Evolutionary conservation across 805 yeast genomes (phyloP).

Genomic region (Metschnikowia dekortorum): DNA sequence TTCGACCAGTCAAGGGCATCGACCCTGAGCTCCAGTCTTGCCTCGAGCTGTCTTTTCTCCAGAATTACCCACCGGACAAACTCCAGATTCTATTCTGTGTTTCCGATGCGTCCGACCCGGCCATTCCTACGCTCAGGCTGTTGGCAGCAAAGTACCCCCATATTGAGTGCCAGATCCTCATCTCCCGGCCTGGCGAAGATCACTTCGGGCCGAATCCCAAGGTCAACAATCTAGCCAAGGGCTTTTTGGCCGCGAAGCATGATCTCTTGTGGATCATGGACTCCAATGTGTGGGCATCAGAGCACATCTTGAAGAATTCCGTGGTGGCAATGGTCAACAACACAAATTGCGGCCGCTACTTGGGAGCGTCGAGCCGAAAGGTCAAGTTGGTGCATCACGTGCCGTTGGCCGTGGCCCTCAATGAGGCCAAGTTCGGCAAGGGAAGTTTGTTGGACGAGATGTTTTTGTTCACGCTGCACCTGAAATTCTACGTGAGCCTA

Average conservation of each 20-base stretch:
- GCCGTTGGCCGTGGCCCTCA: conserved; percentile 52
- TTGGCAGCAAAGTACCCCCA: conserved; percentile 52
- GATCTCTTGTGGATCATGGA: conserved; percentile 85
- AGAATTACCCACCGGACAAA: conserved; percentile 55
- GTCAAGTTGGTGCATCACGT: conserved; percentile 76
- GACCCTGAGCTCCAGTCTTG: conserved; percentile 73
- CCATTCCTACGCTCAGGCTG: conserved; percentile 50
- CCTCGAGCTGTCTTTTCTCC: conserved; percentile 61
- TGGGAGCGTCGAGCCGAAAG: conserved; percentile 25
- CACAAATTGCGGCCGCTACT: conserved; percentile 45
- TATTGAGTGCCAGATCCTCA: conserved; percentile 54
- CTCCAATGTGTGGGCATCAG: conserved; percentile 75
- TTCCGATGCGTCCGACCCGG: conserved; percentile 58
- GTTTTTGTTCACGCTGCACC: conserved; percentile 79
- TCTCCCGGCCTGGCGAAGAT: conserved; percentile 41
- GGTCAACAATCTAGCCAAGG: conserved; percentile 81
- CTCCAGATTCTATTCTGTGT: conserved; percentile 76
- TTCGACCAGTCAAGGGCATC: conserved; percentile 80
- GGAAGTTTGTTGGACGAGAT: conserved; percentile 61
- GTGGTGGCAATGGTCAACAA: conserved; percentile 48
- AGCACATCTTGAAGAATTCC: conserved; percentile 61
- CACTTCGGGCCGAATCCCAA: conserved; percentile 85
- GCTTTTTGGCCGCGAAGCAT: conserved; percentile 60
- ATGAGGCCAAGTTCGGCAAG: conserved; percentile 7
- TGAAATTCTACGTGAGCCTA: conserved; percentile 77